Percentiles rank a stretch among this genome's conserved stretches.
These are phyloP conservation scores for Dactylis glomerata DNA, from an alignment of 176 grass and related monocot species.

Conservation along the genomic window DNA sequence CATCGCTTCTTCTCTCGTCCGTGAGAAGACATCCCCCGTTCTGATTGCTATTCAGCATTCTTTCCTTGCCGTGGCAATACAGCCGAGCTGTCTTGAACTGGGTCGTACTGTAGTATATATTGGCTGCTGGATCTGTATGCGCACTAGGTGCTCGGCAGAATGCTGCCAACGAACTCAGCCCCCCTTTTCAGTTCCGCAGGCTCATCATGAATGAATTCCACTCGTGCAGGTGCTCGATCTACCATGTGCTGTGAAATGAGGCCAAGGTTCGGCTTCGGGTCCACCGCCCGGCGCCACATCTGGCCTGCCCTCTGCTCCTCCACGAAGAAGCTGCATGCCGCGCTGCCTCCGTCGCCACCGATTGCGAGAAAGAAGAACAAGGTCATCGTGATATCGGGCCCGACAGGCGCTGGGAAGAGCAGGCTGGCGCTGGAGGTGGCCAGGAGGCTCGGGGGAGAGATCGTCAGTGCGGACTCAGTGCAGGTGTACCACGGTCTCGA, in stretches of 20 bases:
- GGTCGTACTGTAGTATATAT: not conserved
- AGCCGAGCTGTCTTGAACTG: too few species aligned
- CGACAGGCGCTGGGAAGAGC: slow-evolving; percentile 67
- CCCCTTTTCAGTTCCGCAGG: not conserved
- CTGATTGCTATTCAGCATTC: not conserved
- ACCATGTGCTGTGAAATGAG: slow-evolving; percentile 28
- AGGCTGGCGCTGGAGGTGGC: slow-evolving; percentile 61
- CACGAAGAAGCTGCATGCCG: not conserved
- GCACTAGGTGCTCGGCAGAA: not conserved
- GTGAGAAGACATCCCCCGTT: not conserved
- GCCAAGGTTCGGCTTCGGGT: not conserved
- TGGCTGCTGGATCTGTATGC: not conserved
- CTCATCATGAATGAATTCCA: not conserved
- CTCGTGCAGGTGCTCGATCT: not conserved
- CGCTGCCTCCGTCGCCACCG: not conserved
- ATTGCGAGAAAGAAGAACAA: slow-evolving; percentile 28
- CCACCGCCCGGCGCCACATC: not conserved
- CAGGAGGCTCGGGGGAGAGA: slow-evolving; percentile 66
- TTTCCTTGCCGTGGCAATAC: not conserved
- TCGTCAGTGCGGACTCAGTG: slow-evolving; percentile 66
- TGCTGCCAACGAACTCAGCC: not conserved
- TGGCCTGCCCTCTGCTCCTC: slow-evolving; percentile 15
- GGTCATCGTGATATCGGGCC: slow-evolving; percentile 74
- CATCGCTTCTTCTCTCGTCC: not conserved
- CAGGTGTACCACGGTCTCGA: slow-evolving; percentile 73